phyloP scores from a whole-genome alignment of 331 rosid species.

The Rhamnella rubrinervis region DNA sequence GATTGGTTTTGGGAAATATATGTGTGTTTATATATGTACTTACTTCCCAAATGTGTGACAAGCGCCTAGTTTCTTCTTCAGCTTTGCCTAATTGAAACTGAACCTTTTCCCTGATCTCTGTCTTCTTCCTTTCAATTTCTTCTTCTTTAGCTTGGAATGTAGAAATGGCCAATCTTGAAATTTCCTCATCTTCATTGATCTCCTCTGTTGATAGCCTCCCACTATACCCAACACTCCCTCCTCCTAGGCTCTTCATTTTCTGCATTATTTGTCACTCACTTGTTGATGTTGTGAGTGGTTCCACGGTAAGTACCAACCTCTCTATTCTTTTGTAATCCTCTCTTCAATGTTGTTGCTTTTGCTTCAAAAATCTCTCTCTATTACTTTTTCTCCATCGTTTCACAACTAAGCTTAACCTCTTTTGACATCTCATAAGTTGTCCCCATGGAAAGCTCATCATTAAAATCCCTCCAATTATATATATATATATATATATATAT shows the following conservation, averaged over 20 bases:
- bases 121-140: slow-evolving; percentile 69
- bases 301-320: slow-evolving; percentile 21
- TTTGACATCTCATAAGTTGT: slow-evolving; percentile 28
- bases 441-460: slow-evolving; percentile 20
- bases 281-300: slow-evolving; percentile 12
- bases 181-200: slow-evolving; percentile 47
- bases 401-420: slow-evolving; percentile 32
- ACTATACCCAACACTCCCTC: slow-evolving; percentile 49
- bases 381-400: slow-evolving; percentile 25
- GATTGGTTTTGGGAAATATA: too few relatives aligned
- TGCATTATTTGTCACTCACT: slow-evolving; percentile 30
- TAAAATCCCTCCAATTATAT: too few relatives aligned
- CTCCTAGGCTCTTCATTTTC: slow-evolving; percentile 65
- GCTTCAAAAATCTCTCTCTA: slow-evolving; percentile 51
- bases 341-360: slow-evolving; percentile 46
- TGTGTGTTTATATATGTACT: slow-evolving; percentile 15
- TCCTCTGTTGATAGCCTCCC: slow-evolving; percentile 63
- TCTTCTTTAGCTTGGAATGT: slow-evolving; percentile 63
- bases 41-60: slow-evolving; percentile 87
- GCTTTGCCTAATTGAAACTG: slow-evolving; percentile 67
- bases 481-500: too few relatives aligned
- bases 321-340: slow-evolving; percentile 17
- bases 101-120: slow-evolving; percentile 64
- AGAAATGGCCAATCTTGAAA: slow-evolving; percentile 53
- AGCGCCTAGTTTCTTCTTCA: slow-evolving; percentile 65